Conservation (phyloP, 179 eudicot genomes). For the Gypsophila paniculata region DNA sequence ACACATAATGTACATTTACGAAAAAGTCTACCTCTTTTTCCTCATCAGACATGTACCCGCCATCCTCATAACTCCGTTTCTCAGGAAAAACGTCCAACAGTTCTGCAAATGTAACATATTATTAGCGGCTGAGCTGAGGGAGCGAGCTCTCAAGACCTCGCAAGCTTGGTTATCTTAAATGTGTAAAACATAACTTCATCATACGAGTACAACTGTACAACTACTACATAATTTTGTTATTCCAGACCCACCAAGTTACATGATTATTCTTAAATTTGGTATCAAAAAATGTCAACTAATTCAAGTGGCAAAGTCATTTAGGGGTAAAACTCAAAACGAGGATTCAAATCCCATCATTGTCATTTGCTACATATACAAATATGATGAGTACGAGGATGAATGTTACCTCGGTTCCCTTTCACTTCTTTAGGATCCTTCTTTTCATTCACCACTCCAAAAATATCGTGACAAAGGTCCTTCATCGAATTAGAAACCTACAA, state of each 20-base stretch:
- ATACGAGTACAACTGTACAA: no score
- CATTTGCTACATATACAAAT: background rate
- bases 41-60: constrained; percentile 74
- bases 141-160: no score
- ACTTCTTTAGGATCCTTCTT: constrained; percentile 82
- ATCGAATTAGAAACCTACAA: constrained; percentile 77
- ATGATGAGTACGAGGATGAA: background rate
- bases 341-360: no score
- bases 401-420: constrained; percentile 79
- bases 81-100: constrained; percentile 80
- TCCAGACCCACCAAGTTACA: no score
- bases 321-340: no score
- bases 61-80: constrained; percentile 67
- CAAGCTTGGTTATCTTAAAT: no score
- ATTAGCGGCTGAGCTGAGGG: background rate
- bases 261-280: no score
- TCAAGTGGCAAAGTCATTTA: no score
- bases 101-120: constrained; percentile 40
- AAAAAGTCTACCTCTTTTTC: constrained; percentile 49
- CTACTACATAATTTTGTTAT: no score
- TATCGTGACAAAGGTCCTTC: constrained; percentile 81
- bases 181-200: no score
- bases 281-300: no score
- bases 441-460: constrained; percentile 69
- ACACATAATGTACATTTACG: background rate